Percentiles rank a stretch among this genome's conserved stretches.
Conservation (phyloP, 441 rosid species). For the Gossypium lobatum region DNA sequence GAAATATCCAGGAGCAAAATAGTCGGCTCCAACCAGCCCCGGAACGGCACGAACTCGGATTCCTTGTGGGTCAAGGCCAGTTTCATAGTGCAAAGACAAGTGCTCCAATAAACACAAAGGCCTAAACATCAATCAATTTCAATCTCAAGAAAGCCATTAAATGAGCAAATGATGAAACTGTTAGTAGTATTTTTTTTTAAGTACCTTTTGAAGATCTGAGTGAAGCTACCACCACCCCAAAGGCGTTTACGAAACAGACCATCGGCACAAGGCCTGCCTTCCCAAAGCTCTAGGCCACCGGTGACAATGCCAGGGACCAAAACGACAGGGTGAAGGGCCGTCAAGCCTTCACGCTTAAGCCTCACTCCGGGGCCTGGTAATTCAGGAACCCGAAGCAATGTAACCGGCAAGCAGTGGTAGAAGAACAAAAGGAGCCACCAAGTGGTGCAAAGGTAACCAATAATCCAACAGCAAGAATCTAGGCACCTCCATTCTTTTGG, state of each 20-base stretch:
- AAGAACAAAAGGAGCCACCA: constrained; percentile 58
- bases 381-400: constrained; percentile 43
- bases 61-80: constrained; percentile 67
- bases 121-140: constrained; percentile 24
- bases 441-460: constrained; percentile 46
- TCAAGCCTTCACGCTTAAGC: constrained; percentile 45
- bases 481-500: constrained; percentile 33
- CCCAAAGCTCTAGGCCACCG: constrained; percentile 69
- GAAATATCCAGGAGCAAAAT: constrained; percentile 50
- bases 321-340: constrained; percentile 55
- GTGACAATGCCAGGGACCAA: constrained; percentile 66
- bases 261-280: constrained; percentile 59
- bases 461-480: constrained; percentile 45
- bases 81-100: constrained; percentile 49
- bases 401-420: constrained; percentile 38
- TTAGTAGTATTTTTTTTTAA: not conserved
- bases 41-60: constrained; percentile 49
- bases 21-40: constrained; percentile 51
- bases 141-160: not conserved
- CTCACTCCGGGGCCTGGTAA: constrained; percentile 47
- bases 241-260: constrained; percentile 62
- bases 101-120: constrained; percentile 68
- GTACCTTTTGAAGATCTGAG: constrained; percentile 54
- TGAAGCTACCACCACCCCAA: constrained; percentile 65
- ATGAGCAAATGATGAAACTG: not conserved